Conservation (phyloP, 371 early-diverging fungal genomes). For the Mortierella sp. region DNA sequence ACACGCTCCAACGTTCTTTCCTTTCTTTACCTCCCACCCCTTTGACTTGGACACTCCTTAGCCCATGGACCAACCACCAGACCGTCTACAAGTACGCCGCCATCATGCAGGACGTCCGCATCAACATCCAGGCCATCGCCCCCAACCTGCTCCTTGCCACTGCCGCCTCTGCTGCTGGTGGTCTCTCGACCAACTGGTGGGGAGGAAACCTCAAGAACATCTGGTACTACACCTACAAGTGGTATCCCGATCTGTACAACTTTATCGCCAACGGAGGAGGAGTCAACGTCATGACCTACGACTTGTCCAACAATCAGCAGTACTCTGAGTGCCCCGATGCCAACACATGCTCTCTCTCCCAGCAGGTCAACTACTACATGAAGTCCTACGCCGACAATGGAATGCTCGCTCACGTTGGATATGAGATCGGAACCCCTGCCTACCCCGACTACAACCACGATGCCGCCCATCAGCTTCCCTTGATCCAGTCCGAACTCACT, state of each 20-base stretch:
- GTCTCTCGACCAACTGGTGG: conserved; percentile 57
- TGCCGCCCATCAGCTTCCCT: conserved; percentile 50
- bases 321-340: conserved; percentile 53
- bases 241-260: conserved; percentile 53
- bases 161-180: conserved; percentile 56
- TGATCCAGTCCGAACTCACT: conserved; percentile 47
- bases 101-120: conserved; percentile 52
- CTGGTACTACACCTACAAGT: conserved; percentile 48
- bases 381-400: conserved; percentile 49
- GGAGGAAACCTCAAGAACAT: conserved; percentile 59
- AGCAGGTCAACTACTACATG: conserved; percentile 58
- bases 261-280: conserved; percentile 50
- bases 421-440: conserved; percentile 57
- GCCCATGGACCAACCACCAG: conserved; percentile 51
- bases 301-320: conserved; percentile 53
- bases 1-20: not conserved
- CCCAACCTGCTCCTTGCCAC: conserved; percentile 41
- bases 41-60: no score
- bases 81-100: conserved; percentile 56
- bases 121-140: conserved; percentile 48
- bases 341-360: conserved; percentile 47
- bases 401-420: conserved; percentile 52
- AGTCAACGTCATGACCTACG: conserved; percentile 59
- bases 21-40: no score
- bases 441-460: conserved; percentile 53